These are phyloP conservation scores for Lentinula raphanica DNA, from an alignment of 768 basidiomycete species.

Conservation along the genomic window DNA sequence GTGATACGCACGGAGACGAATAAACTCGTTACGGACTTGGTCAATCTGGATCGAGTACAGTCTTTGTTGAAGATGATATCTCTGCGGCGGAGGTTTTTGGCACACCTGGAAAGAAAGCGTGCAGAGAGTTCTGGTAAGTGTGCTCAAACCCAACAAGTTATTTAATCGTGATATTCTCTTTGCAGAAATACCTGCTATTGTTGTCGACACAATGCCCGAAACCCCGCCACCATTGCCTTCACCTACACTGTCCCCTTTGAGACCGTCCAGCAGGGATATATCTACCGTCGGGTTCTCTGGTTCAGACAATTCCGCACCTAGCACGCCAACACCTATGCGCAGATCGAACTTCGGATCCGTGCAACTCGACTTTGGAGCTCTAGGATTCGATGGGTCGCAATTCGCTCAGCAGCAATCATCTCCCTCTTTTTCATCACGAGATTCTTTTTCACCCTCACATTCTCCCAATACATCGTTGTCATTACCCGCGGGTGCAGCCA, in stretches of 20 bases:
- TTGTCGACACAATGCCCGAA: conserved; percentile 55
- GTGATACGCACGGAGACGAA: conserved; percentile 71
- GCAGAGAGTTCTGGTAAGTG: conserved; percentile 22
- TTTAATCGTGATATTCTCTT: too few relatives aligned
- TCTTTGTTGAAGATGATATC: conserved; percentile 76
- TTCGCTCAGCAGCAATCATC: not conserved
- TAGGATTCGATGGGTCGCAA: not conserved
- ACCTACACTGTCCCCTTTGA: not conserved
- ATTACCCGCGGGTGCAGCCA: conserved; percentile 11
- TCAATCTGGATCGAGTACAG: conserved; percentile 80
- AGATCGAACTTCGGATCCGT: conserved; percentile 10
- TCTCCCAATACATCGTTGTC: conserved; percentile 44
- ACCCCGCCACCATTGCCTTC: conserved; percentile 34
- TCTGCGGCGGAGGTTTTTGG: conserved; percentile 63
- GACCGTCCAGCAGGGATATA: conserved; percentile 48
- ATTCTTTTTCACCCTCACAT: conserved; percentile 16
- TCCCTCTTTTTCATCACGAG: not conserved
- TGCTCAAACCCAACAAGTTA: too few relatives aligned
- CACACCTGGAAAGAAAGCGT: conserved; percentile 37
- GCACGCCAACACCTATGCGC: conserved; percentile 35
- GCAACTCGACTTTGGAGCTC: not conserved
- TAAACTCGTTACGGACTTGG: conserved; percentile 74
- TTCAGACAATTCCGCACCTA: conserved; percentile 18
- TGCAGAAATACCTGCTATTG: conserved; percentile 64
- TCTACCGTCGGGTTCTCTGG: conserved; percentile 32